These are phyloP conservation scores for Botrytis deweyae DNA, from an alignment of 2,329 filamentous ascomycete genomes.

Conservation along the genomic window DNA sequence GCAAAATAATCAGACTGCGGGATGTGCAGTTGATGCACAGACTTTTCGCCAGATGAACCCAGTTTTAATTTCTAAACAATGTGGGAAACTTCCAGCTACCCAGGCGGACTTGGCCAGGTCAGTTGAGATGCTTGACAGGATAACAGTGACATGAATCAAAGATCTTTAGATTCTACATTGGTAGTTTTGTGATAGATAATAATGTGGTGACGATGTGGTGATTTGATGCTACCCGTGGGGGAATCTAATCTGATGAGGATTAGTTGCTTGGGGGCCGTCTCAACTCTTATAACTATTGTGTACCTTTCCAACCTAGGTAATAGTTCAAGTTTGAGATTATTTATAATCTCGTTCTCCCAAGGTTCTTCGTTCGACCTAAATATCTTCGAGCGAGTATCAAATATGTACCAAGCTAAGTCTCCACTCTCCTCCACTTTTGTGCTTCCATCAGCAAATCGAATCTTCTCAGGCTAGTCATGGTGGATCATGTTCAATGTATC, in stretches of 20 bases:
- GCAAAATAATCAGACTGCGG: slow-evolving; percentile 10
- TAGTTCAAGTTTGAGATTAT: neutral
- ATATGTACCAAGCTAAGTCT: neutral
- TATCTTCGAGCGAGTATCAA: neutral
- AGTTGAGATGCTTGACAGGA: neutral
- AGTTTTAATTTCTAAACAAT: slow-evolving; percentile 2
- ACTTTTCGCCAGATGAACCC: neutral
- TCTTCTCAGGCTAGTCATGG: neutral
- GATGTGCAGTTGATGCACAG: slow-evolving; percentile 20
- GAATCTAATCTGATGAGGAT: slow-evolving; percentile 18
- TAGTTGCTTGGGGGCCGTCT: slow-evolving; percentile 6
- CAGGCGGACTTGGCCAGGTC: neutral
- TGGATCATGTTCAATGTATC: neutral
- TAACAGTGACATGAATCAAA: neutral
- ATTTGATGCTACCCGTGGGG: neutral
- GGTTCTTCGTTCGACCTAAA: neutral
- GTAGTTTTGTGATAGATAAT: neutral
- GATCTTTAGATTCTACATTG: neutral
- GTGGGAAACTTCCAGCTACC: slow-evolving; percentile 1
- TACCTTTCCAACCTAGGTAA: slow-evolving; percentile 3
- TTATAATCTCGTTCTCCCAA: neutral
- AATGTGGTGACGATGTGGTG: neutral
- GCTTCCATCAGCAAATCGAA: neutral
- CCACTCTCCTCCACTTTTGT: neutral
- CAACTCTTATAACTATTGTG: neutral